Evolutionary conservation across 2,329 filamentous ascomycete species (phyloP).

Genomic region (Apiospora hydei): DNA sequence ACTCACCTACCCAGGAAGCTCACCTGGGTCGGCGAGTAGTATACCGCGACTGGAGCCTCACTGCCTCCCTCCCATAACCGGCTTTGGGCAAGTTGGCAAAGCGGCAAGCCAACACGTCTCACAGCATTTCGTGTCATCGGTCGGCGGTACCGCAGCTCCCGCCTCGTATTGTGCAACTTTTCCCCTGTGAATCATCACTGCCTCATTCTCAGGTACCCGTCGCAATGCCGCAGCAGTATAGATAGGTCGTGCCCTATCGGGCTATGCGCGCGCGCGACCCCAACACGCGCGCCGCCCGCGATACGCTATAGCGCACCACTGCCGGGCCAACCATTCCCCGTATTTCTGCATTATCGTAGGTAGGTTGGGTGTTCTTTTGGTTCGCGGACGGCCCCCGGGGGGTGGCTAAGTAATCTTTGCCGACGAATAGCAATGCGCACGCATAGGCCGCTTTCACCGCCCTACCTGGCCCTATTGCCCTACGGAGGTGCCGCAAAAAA

Average conservation of each 20-base stretch:
- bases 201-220: slow-evolving; percentile 19
- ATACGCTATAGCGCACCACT: background rate
- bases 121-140: background rate
- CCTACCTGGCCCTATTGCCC: slow-evolving; percentile 4
- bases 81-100: background rate
- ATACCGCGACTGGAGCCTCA: background rate
- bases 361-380: too few species aligned
- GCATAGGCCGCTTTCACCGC: slow-evolving; percentile 17
- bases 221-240: background rate
- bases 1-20: background rate
- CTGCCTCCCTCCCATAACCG: background rate
- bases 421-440: background rate
- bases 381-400: background rate
- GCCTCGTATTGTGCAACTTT: slow-evolving; percentile 8
- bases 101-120: background rate
- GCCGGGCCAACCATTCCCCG: slow-evolving; percentile 7
- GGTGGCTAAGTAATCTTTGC: background rate
- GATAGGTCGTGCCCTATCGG: background rate
- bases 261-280: background rate
- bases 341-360: background rate
- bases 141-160: slow-evolving; percentile 5
- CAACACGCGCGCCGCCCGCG: background rate
- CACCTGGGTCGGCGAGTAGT: background rate
- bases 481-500: background rate
- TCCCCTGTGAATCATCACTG: background rate